Evolutionary conservation across 2,329 filamentous ascomycete genomes (phyloP).

Genomic region (Beauveria sp.): DNA sequence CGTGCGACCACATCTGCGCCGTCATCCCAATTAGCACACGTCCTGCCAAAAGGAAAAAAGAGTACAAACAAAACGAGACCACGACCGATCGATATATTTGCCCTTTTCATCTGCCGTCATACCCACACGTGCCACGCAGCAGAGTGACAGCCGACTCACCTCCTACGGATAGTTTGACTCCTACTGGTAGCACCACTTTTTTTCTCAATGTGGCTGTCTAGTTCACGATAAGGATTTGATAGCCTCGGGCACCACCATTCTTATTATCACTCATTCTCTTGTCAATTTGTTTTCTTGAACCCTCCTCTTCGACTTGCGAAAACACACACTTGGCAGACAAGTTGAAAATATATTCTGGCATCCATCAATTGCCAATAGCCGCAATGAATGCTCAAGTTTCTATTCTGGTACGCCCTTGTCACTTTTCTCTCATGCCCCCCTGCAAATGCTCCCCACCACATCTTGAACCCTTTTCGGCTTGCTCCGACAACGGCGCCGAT

Average conservation of each 20-base stretch:
- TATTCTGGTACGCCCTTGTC: conserved; percentile 40
- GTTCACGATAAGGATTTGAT: background rate
- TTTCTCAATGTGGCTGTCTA: too few species aligned
- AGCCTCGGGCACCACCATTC: background rate
- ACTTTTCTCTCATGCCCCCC: conserved; percentile 12
- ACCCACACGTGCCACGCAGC: too few species aligned
- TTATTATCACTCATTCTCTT: too few species aligned
- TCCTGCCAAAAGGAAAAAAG: too few species aligned
- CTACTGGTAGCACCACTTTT: background rate
- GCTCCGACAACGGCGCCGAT: conserved; percentile 7
- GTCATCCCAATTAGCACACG: too few species aligned
- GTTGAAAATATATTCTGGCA: background rate
- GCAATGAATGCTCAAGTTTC: conserved; percentile 51
- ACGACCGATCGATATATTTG: too few species aligned
- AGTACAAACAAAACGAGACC: too few species aligned
- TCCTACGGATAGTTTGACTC: too few species aligned
- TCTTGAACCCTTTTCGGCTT: conserved; percentile 1
- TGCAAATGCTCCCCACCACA: conserved; percentile 1
- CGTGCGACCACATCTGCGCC: too few species aligned
- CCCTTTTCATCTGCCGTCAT: too few species aligned
- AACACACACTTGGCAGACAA: background rate
- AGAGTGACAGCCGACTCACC: too few species aligned
- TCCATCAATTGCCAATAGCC: conserved; percentile 1
- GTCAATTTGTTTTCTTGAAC: too few species aligned
- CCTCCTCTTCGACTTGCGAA: background rate